Conservation (phyloP, 352 stramenopile genomes). For the Pythium volutum region DNA sequence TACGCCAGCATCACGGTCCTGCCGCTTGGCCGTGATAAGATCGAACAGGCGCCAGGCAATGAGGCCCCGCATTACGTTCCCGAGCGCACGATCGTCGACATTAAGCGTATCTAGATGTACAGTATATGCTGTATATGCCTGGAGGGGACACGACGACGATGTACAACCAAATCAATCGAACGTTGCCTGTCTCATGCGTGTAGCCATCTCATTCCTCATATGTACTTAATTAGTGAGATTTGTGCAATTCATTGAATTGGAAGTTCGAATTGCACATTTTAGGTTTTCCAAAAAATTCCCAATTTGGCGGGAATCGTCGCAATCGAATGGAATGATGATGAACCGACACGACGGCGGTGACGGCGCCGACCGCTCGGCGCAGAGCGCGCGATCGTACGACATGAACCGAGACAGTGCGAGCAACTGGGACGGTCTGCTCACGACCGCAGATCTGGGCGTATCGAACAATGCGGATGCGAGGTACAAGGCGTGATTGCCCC, state of each 20-base stretch:
- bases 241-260: slow-evolving; percentile 22
- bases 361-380: background rate
- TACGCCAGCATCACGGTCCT: slow-evolving; percentile 92
- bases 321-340: background rate
- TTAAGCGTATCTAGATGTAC: slow-evolving; percentile 82
- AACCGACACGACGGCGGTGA: background rate
- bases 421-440: slow-evolving; percentile 15
- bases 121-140: background rate
- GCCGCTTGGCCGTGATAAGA: slow-evolving; percentile 83
- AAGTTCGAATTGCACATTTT: background rate
- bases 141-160: too few relatives aligned
- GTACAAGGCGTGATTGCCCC: too few relatives aligned
- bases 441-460: slow-evolving; percentile 7
- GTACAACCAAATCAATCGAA: too few relatives aligned
- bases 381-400: slow-evolving; percentile 1
- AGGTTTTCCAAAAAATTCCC: background rate
- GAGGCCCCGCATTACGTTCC: slow-evolving; percentile 68
- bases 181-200: too few relatives aligned
- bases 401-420: slow-evolving; percentile 4
- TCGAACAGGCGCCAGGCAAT: slow-evolving; percentile 37
- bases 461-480: background rate
- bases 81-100: slow-evolving; percentile 89
- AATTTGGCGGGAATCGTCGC: slow-evolving; percentile 10
- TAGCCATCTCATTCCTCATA: slow-evolving; percentile 7
- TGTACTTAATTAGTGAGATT: slow-evolving; percentile 7